phyloP scores from a whole-genome alignment of 495 filamentous ascomycete genomes.

The Lophium mytilinum region DNA sequence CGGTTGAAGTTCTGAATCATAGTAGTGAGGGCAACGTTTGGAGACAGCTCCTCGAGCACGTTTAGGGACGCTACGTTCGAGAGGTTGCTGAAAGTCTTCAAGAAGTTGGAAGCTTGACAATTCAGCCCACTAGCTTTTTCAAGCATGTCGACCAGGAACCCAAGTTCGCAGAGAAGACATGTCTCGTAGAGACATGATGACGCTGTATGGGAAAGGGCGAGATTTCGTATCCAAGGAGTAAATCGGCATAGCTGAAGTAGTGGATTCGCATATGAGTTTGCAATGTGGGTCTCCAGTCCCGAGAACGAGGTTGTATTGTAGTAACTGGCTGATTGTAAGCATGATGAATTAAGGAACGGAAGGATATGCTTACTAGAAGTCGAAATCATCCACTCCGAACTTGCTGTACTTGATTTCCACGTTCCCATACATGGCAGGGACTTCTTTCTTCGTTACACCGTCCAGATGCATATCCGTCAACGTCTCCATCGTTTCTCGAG shows the following conservation, averaged over 20 bases:
- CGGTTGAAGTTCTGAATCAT: slow-evolving; percentile 73
- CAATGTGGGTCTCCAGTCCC: slow-evolving; percentile 89
- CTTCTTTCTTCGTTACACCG: slow-evolving; percentile 53
- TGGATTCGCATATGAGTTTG: slow-evolving; percentile 92
- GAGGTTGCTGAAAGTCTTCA: slow-evolving; percentile 76
- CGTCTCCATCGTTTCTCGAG: slow-evolving; percentile 56
- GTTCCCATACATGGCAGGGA: slow-evolving; percentile 77
- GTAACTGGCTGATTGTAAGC: slow-evolving; percentile 45
- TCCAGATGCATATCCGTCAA: slow-evolving; percentile 35
- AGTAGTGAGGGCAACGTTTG: slow-evolving; percentile 55
- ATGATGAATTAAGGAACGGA: neutral
- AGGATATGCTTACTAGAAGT: slow-evolving; percentile 63
- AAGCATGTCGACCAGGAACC: slow-evolving; percentile 95
- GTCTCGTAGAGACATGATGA: slow-evolving; percentile 69
- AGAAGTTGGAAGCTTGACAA: slow-evolving; percentile 94
- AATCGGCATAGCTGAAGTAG: slow-evolving; percentile 87
- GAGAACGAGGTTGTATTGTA: slow-evolving; percentile 90
- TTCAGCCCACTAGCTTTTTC: slow-evolving; percentile 88
- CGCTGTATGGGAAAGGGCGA: slow-evolving; percentile 83
- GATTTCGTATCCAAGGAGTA: slow-evolving; percentile 78
- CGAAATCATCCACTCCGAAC: slow-evolving; percentile 95
- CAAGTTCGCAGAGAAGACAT: slow-evolving; percentile 89
- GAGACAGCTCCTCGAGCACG: slow-evolving; percentile 74
- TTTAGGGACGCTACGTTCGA: slow-evolving; percentile 62
- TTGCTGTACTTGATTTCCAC: slow-evolving; percentile 96